Base-by-base conservation (phyloP, 1,284 basidiomycete genomes). In the Ganoderma multipileum region DNA sequence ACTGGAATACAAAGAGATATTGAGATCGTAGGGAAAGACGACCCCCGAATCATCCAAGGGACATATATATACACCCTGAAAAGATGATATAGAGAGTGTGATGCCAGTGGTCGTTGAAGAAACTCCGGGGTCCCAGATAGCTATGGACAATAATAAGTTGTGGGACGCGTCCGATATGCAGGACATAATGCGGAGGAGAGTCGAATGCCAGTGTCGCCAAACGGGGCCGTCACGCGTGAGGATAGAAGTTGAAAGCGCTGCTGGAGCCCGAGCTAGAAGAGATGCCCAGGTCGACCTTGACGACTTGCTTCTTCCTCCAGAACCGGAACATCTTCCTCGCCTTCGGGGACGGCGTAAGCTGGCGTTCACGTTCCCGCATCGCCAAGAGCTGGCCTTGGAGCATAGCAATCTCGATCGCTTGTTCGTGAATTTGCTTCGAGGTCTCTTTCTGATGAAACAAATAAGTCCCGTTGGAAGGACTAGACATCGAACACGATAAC, bases 261-360 rank as follows among this genome's bases (percentile, higher is more conserved):
- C 58, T 60, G 4, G 58, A 60, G 23, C 11, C 47, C 23, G 58
- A 39, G 38, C 38, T 41, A 4, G 58, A 60, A 6, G 38, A 60
- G 36, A 60, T 60, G 9, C 58, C 58, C 39, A 60, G 41, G 39
- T 41, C 39, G 11, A 60, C n/a, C 38, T 41, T 41, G 39, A 60
- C 57, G 8, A 38, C 39, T 9, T 14, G 38, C 23, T 39, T 41
- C 14, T 41, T 60, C 58, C 12, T 39, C 58, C 58, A 60, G 38
- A 60, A 60, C 11, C 36, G 23, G 20, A 41, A 23, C 11, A 14
- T 26, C 39, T 26, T 60, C 28, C 38, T n/a, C 23, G 11, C n/a
- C 23, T 42, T 60, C 39, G 58, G 9, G 16, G n/a, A 23, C 5
- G 38, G 14, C 7, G 58, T 39, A 2, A 60, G 38, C n/a, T 41